Conservation (phyloP, 139 green algal genomes). For the Spirogloea muscicola region DNA sequence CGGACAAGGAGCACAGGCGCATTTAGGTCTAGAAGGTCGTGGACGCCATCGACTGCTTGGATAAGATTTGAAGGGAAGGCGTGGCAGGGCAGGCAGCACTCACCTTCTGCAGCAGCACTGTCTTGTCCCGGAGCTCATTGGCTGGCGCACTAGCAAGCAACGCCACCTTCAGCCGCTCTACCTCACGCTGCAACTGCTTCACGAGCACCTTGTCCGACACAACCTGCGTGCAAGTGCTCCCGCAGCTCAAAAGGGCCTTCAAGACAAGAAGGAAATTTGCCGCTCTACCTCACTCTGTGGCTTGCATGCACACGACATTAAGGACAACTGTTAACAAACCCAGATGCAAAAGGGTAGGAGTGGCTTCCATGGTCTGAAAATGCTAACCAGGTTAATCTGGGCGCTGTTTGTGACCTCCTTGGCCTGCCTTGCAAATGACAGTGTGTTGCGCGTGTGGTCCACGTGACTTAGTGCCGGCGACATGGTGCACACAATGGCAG, state of each 20-base stretch:
- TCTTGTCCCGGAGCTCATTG: slow-evolving; percentile 8
- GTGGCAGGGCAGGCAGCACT: neutral
- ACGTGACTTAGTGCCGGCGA: slow-evolving; percentile 45
- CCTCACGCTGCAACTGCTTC: slow-evolving; percentile 37
- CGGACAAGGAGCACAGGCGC: slow-evolving; percentile 2
- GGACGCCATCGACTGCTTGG: neutral
- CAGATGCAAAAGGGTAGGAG: too few relatives aligned
- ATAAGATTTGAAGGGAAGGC: neutral
- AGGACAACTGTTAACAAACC: too few relatives aligned
- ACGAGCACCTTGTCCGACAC: slow-evolving; percentile 38
- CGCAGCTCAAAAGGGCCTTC: too few relatives aligned
- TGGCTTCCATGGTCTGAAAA: too few relatives aligned
- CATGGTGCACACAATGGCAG: slow-evolving; percentile 58
- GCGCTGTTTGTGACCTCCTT: slow-evolving; percentile 86
- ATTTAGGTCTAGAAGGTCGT: slow-evolving; percentile 2
- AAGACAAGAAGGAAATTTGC: too few relatives aligned
- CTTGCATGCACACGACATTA: slow-evolving; percentile 2
- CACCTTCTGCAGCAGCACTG: slow-evolving; percentile 30
- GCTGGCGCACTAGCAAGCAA: neutral
- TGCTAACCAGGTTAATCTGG: slow-evolving; percentile 46
- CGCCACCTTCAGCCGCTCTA: slow-evolving; percentile 23
- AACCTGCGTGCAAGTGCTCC: slow-evolving; percentile 25
- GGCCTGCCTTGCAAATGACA: slow-evolving; percentile 61
- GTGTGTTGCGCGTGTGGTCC: slow-evolving; percentile 57
- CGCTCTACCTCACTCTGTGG: too few relatives aligned